A percentile compares a stretch with the other conserved stretches of the same genome.
These are phyloP conservation scores for Fusarium nodosum DNA, from an alignment of 2,329 filamentous ascomycete species.

Conservation along the genomic window DNA sequence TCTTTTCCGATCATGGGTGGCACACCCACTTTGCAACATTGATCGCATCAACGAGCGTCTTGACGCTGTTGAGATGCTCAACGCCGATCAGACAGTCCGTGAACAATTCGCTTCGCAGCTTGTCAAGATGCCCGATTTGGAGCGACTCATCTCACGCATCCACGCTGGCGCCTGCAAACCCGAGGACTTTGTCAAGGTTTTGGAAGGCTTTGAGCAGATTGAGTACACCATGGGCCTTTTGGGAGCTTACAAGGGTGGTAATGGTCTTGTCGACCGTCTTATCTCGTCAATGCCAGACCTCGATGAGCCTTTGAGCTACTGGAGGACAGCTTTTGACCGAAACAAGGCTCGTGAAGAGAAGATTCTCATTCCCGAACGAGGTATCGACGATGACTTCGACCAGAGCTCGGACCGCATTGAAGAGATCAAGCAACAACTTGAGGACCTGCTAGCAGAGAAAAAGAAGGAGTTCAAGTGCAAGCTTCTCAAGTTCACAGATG, in stretches of 20 bases:
- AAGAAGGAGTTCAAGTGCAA: conserved; percentile 81
- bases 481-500: conserved; percentile 81
- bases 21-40: conserved; percentile 90
- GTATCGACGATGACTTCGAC: conserved; percentile 94
- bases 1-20: conserved; percentile 96
- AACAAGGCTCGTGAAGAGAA: conserved; percentile 82
- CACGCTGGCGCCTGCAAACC: conserved; percentile 92
- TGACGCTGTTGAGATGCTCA: conserved; percentile 93
- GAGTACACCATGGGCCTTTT: conserved; percentile 92
- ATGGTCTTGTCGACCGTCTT: conserved; percentile 86
- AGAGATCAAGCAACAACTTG: conserved; percentile 79
- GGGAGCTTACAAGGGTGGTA: conserved; percentile 78
- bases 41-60: conserved; percentile 91
- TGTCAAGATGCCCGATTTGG: conserved; percentile 92
- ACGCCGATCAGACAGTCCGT: conserved; percentile 82
- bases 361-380: conserved; percentile 84
- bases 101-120: conserved; percentile 91
- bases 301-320: conserved; percentile 78
- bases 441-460: conserved; percentile 77
- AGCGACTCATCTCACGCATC: conserved; percentile 92
- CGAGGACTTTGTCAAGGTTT: conserved; percentile 91
- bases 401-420: conserved; percentile 81
- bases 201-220: conserved; percentile 98
- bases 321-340: conserved; percentile 93
- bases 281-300: conserved; percentile 90